Percentiles rank a stretch among this genome's conserved stretches.
phyloP scores from a whole-genome alignment of 495 filamentous ascomycete genomes.

The Sporormia fimetaria region DNA sequence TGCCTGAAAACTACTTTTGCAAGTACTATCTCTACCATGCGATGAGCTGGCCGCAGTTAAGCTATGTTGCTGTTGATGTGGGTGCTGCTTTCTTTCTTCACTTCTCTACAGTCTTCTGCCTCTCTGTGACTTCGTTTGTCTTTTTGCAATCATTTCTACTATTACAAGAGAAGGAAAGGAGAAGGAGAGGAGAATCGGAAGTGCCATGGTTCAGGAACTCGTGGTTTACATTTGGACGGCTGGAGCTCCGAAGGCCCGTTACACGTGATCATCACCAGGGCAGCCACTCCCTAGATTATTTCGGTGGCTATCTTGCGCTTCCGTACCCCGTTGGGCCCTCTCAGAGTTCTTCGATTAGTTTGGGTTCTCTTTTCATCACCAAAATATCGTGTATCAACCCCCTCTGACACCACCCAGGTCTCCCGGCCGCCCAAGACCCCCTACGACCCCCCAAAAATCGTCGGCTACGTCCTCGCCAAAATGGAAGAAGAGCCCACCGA shows the following conservation, averaged over 20 bases:
- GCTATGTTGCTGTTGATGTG: conserved; percentile 85
- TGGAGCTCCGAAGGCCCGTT: too few relatives aligned
- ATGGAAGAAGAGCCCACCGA: conserved; percentile 98
- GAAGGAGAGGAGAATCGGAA: too few relatives aligned
- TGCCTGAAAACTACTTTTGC: conserved; percentile 98
- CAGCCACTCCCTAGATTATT: too few relatives aligned
- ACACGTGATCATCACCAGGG: too few relatives aligned
- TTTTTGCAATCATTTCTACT: not conserved
- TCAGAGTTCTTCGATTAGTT: not conserved
- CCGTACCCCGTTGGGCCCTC: too few relatives aligned
- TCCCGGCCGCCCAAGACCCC: conserved; percentile 60
- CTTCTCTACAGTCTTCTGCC: not conserved
- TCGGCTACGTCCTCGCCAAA: conserved; percentile 98
- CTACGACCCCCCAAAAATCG: conserved; percentile 91
- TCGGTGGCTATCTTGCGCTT: too few relatives aligned
- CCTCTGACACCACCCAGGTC: conserved; percentile 30
- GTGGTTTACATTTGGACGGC: too few relatives aligned
- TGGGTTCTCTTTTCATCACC: not conserved
- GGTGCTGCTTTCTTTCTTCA: conserved; percentile 6
- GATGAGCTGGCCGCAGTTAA: conserved; percentile 92
- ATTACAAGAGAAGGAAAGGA: too few relatives aligned
- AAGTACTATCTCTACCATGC: conserved; percentile 99
- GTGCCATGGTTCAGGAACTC: too few relatives aligned
- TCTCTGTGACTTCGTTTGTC: not conserved
- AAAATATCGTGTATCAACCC: not conserved